These are phyloP conservation scores for Fusarium agapanthi DNA, from an alignment of 2,329 filamentous ascomycete genomes.

Conservation along the genomic window DNA sequence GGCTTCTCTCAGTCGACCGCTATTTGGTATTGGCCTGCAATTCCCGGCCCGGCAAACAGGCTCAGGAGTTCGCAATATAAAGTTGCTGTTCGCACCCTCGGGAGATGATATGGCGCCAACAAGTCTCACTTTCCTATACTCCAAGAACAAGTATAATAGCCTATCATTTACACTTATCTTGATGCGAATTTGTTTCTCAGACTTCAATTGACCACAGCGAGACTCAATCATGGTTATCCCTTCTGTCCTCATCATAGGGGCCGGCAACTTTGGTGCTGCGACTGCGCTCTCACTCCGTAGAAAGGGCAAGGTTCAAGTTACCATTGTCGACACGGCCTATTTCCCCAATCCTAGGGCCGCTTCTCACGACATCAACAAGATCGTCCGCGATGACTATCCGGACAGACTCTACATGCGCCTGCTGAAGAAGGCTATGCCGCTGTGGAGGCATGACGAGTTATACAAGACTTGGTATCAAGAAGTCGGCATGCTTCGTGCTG, in stretches of 20 bases:
- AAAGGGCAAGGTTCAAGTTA: slow-evolving; percentile 42
- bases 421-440: slow-evolving; percentile 51
- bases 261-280: slow-evolving; percentile 55
- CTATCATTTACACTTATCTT: not conserved
- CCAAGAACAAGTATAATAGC: slow-evolving; percentile 8
- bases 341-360: slow-evolving; percentile 52
- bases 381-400: slow-evolving; percentile 54
- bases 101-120: slow-evolving; percentile 11
- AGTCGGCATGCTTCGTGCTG: slow-evolving; percentile 61
- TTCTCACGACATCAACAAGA: slow-evolving; percentile 59
- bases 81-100: slow-evolving; percentile 26
- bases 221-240: slow-evolving; percentile 24
- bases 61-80: slow-evolving; percentile 36
- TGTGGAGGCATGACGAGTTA: slow-evolving; percentile 56
- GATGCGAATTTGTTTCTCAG: slow-evolving; percentile 13
- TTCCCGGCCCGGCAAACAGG: slow-evolving; percentile 33
- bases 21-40: slow-evolving; percentile 31
- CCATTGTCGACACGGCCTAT: slow-evolving; percentile 48
- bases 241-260: slow-evolving; percentile 52
- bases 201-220: slow-evolving; percentile 4
- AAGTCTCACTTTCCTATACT: slow-evolving; percentile 31
- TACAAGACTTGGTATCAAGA: slow-evolving; percentile 64
- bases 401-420: slow-evolving; percentile 52
- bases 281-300: slow-evolving; percentile 50
- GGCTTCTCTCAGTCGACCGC: slow-evolving; percentile 39